Percentiles rank a stretch among this genome's conserved stretches.
phyloP scores from a whole-genome alignment of 805 yeast genomes.

The Nakazawaea sp. region DNA sequence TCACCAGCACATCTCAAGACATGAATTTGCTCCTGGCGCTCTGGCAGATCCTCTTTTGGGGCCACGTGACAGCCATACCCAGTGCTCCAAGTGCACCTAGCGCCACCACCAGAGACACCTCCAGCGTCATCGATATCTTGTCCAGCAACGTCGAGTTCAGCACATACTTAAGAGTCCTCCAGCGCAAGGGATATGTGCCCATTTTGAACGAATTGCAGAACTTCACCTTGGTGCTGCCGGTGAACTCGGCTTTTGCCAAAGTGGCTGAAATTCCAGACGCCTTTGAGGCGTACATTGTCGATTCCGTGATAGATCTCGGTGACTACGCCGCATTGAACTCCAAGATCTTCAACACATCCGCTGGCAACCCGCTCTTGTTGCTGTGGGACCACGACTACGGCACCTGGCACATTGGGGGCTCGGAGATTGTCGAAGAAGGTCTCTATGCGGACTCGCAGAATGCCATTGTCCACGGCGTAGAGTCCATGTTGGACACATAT shows the following conservation, averaged over 20 bases:
- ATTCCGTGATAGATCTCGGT: constrained; percentile 21
- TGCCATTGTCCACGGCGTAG: constrained; percentile 63
- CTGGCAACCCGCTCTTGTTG: constrained; percentile 21
- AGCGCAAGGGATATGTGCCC: constrained; percentile 57
- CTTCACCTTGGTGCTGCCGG: constrained; percentile 74
- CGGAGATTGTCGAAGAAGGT: constrained; percentile 49
- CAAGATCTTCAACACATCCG: constrained; percentile 18
- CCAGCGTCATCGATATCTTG: constrained; percentile 58
- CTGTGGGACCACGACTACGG: constrained; percentile 22
- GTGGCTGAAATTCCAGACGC: constrained; percentile 12
- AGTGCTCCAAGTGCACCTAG: too few species aligned
- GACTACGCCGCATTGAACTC: constrained; percentile 21
- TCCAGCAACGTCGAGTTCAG: constrained; percentile 66
- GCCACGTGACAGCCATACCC: too few species aligned
- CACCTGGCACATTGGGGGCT: constrained; percentile 28
- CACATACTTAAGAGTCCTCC: constrained; percentile 52
- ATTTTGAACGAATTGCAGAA: constrained; percentile 49
- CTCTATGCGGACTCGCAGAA: constrained; percentile 53
- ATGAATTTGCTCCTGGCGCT: too few species aligned
- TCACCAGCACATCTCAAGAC: too few species aligned
- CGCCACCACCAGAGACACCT: constrained; percentile 19
- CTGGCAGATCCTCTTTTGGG: too few species aligned
- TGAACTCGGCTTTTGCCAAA: constrained; percentile 60
- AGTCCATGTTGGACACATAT: constrained; percentile 30
- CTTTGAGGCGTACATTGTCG: constrained; percentile 26